Evolutionary conservation across 1,284 basidiomycete species (phyloP).

Genomic region (Xerocomus amazonicus): DNA sequence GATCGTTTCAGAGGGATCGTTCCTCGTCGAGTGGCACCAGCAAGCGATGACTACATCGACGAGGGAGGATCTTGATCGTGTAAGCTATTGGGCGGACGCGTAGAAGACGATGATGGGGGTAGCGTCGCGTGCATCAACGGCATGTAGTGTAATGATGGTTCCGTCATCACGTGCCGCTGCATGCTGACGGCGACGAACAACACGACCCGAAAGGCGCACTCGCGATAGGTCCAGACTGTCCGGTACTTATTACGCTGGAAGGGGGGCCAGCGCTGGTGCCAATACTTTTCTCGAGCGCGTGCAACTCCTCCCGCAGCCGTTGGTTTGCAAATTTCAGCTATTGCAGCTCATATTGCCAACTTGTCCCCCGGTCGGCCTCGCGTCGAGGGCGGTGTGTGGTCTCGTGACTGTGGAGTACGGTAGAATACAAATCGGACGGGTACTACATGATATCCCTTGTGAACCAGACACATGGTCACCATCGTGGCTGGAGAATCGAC

Average conservation of each 20-base stretch:
- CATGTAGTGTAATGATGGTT: conserved; percentile 3
- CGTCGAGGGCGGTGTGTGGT: background rate
- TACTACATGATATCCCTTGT: conserved; percentile 19
- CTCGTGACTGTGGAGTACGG: conserved; percentile 16
- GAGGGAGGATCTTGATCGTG: conserved; percentile 21
- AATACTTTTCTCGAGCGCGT: conserved; percentile 42
- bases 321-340: conserved; percentile 77
- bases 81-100: conserved; percentile 10
- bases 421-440: conserved; percentile 29
- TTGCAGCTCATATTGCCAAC: conserved; percentile 92
- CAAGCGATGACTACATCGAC: conserved; percentile 31
- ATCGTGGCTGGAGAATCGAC: conserved; percentile 19
- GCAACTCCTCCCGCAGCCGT: conserved; percentile 67
- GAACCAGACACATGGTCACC: conserved; percentile 23
- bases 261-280: background rate
- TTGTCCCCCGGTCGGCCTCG: conserved; percentile 60
- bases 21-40: conserved; percentile 26
- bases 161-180: background rate
- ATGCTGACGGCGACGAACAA: background rate
- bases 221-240: background rate
- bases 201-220: background rate
- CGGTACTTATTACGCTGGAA: background rate
- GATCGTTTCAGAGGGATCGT: conserved; percentile 25
- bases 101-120: background rate
- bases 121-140: conserved; percentile 2